Conservation (phyloP, 148 eudicot genomes). For the Silene latifolia region DNA sequence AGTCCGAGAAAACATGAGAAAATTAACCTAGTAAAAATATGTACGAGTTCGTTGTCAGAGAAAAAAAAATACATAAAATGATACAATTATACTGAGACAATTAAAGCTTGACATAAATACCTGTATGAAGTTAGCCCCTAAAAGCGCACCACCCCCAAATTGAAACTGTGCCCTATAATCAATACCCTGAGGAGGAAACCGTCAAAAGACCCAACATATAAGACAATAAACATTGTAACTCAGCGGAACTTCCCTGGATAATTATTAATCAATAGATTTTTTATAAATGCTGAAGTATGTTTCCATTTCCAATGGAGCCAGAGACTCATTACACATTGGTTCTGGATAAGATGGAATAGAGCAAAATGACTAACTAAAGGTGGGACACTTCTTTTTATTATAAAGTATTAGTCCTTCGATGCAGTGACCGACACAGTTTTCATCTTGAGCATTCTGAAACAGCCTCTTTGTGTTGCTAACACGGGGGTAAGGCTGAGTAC, state of each 20-base stretch:
- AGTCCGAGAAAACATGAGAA: conserved; percentile 1
- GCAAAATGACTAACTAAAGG: too few species aligned
- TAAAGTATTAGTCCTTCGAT: too few species aligned
- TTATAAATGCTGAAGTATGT: not conserved
- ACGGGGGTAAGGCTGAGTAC: too few species aligned
- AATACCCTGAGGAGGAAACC: conserved; percentile 46
- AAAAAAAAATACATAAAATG: not conserved
- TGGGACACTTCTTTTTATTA: too few species aligned
- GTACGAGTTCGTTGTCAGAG: not conserved
- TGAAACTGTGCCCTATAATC: conserved; percentile 86
- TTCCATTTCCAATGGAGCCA: too few species aligned
- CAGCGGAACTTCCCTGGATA: not conserved
- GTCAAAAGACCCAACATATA: not conserved
- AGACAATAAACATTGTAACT: not conserved
- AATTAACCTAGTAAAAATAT: not conserved
- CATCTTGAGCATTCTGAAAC: too few species aligned
- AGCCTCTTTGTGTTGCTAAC: too few species aligned
- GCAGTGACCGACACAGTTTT: too few species aligned
- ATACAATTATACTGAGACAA: not conserved
- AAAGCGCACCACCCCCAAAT: conserved; percentile 72
- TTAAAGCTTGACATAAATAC: conserved; percentile 28
- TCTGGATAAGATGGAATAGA: too few species aligned
- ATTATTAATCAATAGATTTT: not conserved
- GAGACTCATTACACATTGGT: too few species aligned
- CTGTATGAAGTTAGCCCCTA: conserved; percentile 95